A percentile compares a stretch with the other conserved stretches of the same genome.
phyloP scores from a whole-genome alignment of 1,139 yeast species.

The Kodamaea anthophila region DNA sequence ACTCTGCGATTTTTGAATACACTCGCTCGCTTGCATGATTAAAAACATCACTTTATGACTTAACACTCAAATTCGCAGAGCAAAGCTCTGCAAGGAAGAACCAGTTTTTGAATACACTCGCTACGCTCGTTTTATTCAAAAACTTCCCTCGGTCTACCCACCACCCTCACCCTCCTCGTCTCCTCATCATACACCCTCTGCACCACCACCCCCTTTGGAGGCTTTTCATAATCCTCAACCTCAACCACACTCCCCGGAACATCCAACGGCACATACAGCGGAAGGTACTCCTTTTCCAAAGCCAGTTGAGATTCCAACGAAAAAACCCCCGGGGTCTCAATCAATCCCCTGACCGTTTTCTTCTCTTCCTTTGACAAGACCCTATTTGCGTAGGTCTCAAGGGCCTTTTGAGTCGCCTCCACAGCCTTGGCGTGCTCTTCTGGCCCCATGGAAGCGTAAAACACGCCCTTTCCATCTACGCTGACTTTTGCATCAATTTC shows the following conservation, averaged over 20 bases:
- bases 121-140: conserved; percentile 7
- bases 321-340: conserved; percentile 34
- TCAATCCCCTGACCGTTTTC: conserved; percentile 18
- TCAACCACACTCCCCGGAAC: conserved; percentile 32
- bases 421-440: conserved; percentile 17
- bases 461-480: conserved; percentile 24
- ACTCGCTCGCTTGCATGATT: no score
- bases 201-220: conserved; percentile 29
- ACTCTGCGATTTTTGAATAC: no score
- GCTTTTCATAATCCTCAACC: conserved; percentile 21
- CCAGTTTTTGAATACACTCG: no score
- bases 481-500: conserved; percentile 19
- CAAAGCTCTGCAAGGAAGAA: no score
- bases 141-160: conserved; percentile 37
- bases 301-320: conserved; percentile 17
- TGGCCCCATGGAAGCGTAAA: conserved; percentile 17
- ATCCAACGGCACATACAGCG: conserved; percentile 28
- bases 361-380: conserved; percentile 23
- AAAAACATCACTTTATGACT: no score
- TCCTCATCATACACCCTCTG: conserved; percentile 29
- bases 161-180: conserved; percentile 20
- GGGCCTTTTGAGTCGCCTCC: conserved; percentile 14
- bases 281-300: conserved; percentile 25
- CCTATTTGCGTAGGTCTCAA: conserved; percentile 15
- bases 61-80: no score